A percentile compares a stretch with the other conserved stretches of the same genome.
These are phyloP conservation scores for Clarireedia hainanense DNA, from an alignment of 2,329 filamentous ascomycete genomes.

Conservation along the genomic window DNA sequence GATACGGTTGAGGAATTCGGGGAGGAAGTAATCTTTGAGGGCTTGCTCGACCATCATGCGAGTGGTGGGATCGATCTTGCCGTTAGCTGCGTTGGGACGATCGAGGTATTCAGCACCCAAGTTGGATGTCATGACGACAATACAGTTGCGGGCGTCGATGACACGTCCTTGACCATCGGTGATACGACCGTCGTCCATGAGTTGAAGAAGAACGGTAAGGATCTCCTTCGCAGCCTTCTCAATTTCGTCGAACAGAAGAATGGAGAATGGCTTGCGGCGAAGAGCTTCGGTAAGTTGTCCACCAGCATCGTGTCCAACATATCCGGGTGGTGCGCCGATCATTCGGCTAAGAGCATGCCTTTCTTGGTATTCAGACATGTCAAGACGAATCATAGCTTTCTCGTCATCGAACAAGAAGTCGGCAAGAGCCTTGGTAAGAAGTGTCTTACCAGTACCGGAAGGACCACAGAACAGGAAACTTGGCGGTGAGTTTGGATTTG, in stretches of 20 bases:
- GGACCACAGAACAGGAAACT: slow-evolving; percentile 99
- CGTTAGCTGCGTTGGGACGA: slow-evolving; percentile 68
- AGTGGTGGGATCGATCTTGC: slow-evolving; percentile 78
- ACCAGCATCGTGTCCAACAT: slow-evolving; percentile 92
- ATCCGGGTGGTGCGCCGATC: slow-evolving; percentile 95
- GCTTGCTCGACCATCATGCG: slow-evolving; percentile 84
- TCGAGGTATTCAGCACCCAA: slow-evolving; percentile 90
- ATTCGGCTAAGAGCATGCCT: slow-evolving; percentile 90
- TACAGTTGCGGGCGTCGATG: slow-evolving; percentile 94
- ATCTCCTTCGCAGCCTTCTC: slow-evolving; percentile 99
- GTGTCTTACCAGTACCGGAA: slow-evolving; percentile 94
- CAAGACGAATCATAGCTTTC: slow-evolving; percentile 97
- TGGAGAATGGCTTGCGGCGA: slow-evolving; percentile 92
- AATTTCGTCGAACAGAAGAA: slow-evolving; percentile 94
- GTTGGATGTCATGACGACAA: slow-evolving; percentile 99
- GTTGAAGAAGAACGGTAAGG: slow-evolving; percentile 91
- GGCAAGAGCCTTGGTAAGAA: slow-evolving; percentile 92
- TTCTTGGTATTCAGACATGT: slow-evolving; percentile 99
- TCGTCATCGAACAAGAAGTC: slow-evolving; percentile 97
- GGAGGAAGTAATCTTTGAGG: slow-evolving; percentile 91
- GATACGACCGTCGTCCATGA: slow-evolving; percentile 98
- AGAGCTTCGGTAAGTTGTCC: slow-evolving; percentile 94
- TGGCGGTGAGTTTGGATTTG: slow-evolving; percentile 92
- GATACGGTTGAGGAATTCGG: slow-evolving; percentile 98
- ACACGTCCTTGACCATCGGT: slow-evolving; percentile 95